These are phyloP conservation scores for Jamesozyma hellenica DNA, from an alignment of 805 yeast genomes.

Conservation along the genomic window DNA sequence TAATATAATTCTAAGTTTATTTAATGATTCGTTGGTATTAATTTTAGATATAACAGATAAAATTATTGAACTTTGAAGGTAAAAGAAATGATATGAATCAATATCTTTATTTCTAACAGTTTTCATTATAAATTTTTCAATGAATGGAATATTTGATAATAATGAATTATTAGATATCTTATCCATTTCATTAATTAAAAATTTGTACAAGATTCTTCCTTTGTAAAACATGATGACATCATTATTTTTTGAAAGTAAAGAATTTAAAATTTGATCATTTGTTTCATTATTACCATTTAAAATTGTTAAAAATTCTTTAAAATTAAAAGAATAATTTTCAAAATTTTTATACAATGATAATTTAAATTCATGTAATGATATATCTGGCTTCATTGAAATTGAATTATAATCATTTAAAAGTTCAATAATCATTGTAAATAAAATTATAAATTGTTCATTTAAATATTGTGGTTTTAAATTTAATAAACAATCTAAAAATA, in stretches of 20 bases:
- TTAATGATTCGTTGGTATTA: slow-evolving; percentile 30
- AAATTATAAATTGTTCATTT: slow-evolving; percentile 10
- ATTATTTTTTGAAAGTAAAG: neutral
- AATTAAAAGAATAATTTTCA: slow-evolving; percentile 1
- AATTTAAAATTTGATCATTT: neutral
- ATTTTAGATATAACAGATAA: slow-evolving; percentile 30
- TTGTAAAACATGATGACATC: slow-evolving; percentile 21
- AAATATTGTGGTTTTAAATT: slow-evolving; percentile 7
- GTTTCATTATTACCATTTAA: neutral
- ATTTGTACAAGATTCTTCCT: slow-evolving; percentile 27
- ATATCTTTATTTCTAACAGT: slow-evolving; percentile 21
- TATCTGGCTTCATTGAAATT: slow-evolving; percentile 18
- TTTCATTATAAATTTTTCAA: slow-evolving; percentile 29
- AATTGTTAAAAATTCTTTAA: neutral
- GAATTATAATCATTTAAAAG: slow-evolving; percentile 32
- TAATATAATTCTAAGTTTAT: slow-evolving; percentile 47
- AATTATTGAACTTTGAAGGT: slow-evolving; percentile 27
- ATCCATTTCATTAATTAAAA: slow-evolving; percentile 29
- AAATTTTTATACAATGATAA: slow-evolving; percentile 14
- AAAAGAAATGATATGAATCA: slow-evolving; percentile 30
- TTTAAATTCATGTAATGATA: slow-evolving; percentile 9
- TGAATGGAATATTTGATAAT: slow-evolving; percentile 14
- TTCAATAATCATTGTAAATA: slow-evolving; percentile 30
- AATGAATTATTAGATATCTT: slow-evolving; percentile 18
- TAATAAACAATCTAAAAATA: slow-evolving; percentile 19